Evolutionary conservation across 2,329 filamentous ascomycete genomes (phyloP).

Genomic region (Verticillium albo-atrum): DNA sequence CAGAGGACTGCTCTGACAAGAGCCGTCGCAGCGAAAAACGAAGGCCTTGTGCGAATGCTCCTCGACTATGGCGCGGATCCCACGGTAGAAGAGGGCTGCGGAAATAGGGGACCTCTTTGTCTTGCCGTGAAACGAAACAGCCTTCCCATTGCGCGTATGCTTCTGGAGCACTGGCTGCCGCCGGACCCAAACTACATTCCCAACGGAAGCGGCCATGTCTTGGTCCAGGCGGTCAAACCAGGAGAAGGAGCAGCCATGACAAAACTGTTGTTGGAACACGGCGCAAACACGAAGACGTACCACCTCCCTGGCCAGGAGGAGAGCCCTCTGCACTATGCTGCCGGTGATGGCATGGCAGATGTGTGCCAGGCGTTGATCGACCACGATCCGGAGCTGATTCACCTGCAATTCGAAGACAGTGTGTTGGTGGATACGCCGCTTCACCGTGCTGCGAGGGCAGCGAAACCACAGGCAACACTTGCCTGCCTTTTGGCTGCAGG

Average conservation of each 20-base stretch:
- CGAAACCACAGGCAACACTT: conserved; percentile 6
- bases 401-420: conserved; percentile 10
- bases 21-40: conserved; percentile 2
- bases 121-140: conserved; percentile 5
- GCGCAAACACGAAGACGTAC: conserved; percentile 13
- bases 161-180: conserved; percentile 12
- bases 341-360: conserved; percentile 6
- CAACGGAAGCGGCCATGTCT: neutral
- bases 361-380: conserved; percentile 13
- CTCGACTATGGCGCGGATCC: conserved; percentile 17
- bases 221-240: neutral
- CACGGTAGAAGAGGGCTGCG: conserved; percentile 15
- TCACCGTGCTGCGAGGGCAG: conserved; percentile 9
- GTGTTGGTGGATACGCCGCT: conserved; percentile 12
- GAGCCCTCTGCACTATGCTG: conserved; percentile 15
- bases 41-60: conserved; percentile 13
- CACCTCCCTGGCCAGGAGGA: neutral
- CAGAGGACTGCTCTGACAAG: conserved; percentile 5
- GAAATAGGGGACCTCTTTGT: conserved; percentile 7
- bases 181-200: conserved; percentile 13
- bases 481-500: conserved; percentile 15
- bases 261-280: conserved; percentile 12
- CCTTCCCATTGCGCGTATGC: conserved; percentile 6
- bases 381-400: conserved; percentile 14
- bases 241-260: conserved; percentile 9